phyloP scores from a whole-genome alignment of 441 rosid genomes.

The Pelargonium citronellum region DNA sequence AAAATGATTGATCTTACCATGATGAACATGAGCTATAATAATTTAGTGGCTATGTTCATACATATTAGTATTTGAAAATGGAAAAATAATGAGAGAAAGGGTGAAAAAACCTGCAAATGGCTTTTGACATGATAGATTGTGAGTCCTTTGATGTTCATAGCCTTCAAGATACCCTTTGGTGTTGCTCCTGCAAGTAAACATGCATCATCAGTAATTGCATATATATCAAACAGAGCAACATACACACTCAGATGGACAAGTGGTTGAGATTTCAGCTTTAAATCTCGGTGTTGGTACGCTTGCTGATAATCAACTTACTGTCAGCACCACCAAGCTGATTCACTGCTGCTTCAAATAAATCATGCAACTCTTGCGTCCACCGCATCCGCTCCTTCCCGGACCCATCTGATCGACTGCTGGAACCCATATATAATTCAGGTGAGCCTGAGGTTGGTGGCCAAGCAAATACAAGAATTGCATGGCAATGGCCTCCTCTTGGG shows the following conservation, averaged over 20 bases:
- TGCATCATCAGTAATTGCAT: background rate
- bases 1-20: no score
- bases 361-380: conserved; percentile 55
- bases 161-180: conserved; percentile 55
- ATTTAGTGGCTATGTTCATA: no score
- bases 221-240: background rate
- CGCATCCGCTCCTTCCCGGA: conserved; percentile 46
- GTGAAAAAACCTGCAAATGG: conserved; percentile 47
- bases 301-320: conserved; percentile 29
- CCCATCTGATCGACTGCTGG: conserved; percentile 32
- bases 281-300: background rate
- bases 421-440: conserved; percentile 28
- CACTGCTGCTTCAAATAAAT: conserved; percentile 51
- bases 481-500: background rate
- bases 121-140: conserved; percentile 66
- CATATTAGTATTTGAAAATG: no score
- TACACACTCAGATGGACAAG: background rate
- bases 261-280: background rate
- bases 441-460: background rate
- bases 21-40: no score
- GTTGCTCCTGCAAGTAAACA: conserved; percentile 43
- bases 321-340: conserved; percentile 65
- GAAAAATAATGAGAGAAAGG: background rate
- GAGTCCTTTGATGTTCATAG: conserved; percentile 39
- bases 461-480: background rate